A percentile compares a stretch with the other conserved stretches of the same genome.
Conservation (phyloP, 768 basidiomycete genomes). For the Melanogaster broomeanus region DNA sequence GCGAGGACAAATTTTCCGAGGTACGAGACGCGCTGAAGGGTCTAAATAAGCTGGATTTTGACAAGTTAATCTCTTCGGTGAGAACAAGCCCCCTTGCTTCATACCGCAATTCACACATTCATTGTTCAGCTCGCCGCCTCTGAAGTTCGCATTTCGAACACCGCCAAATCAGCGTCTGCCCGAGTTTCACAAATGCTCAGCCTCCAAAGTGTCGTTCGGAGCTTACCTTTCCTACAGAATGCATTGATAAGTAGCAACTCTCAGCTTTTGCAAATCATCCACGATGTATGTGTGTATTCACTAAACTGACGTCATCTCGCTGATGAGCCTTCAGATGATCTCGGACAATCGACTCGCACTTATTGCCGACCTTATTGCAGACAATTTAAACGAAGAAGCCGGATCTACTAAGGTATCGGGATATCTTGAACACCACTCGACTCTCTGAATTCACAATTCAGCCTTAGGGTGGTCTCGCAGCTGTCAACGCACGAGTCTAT, state of each 20-base stretch:
- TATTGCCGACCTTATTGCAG: constrained; percentile 60
- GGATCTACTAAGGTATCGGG: constrained; percentile 56
- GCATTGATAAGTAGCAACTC: constrained; percentile 61
- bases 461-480: constrained; percentile 66
- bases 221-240: constrained; percentile 61
- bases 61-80: constrained; percentile 79
- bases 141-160: constrained; percentile 54
- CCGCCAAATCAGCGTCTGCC: constrained; percentile 63
- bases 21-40: constrained; percentile 68
- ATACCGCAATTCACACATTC: background rate
- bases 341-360: constrained; percentile 67
- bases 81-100: constrained; percentile 6
- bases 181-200: constrained; percentile 80
- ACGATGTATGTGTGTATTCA: constrained; percentile 45
- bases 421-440: background rate
- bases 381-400: constrained; percentile 74
- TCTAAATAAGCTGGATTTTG: constrained; percentile 82
- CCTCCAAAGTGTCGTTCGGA: constrained; percentile 70
- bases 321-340: constrained; percentile 53
- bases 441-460: background rate
- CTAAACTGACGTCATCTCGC: background rate
- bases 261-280: constrained; percentile 61
- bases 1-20: constrained; percentile 71
- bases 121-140: constrained; percentile 60
- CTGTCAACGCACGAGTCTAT: constrained; percentile 82